A percentile compares a stretch with the other conserved stretches of the same genome.
These are phyloP conservation scores for Trifolium pratense DNA, from an alignment of 306 rosid species.

Conservation along the genomic window DNA sequence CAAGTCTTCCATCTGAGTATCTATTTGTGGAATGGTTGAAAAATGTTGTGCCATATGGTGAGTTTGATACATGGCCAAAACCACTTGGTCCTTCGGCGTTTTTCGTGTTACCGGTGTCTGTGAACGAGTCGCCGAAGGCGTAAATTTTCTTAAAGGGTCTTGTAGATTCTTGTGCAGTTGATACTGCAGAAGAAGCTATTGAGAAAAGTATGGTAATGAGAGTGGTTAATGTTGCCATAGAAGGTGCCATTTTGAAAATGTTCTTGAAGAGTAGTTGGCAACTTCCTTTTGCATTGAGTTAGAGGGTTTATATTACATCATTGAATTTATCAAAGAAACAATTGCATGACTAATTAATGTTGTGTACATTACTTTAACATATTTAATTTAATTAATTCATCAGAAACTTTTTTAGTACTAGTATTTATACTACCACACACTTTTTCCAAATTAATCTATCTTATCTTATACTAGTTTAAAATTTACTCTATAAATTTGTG, in stretches of 20 bases:
- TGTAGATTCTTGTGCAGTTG: slow-evolving; percentile 28
- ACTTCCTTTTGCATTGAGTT: slow-evolving; percentile 20
- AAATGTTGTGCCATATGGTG: slow-evolving; percentile 80
- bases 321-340: not conserved
- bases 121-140: slow-evolving; percentile 93
- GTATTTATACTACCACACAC: too few species aligned
- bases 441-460: too few species aligned
- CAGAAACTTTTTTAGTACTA: too few species aligned
- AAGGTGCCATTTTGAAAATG: slow-evolving; percentile 45
- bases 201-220: slow-evolving; percentile 32
- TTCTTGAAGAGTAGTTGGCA: not conserved
- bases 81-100: slow-evolving; percentile 72
- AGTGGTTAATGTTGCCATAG: slow-evolving; percentile 26
- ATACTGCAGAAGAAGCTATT: slow-evolving; percentile 31
- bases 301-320: slow-evolving; percentile 28
- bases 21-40: slow-evolving; percentile 86
- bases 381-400: too few species aligned
- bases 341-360: slow-evolving; percentile 1
- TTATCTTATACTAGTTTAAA: too few species aligned
- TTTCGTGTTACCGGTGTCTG: slow-evolving; percentile 93
- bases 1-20: slow-evolving; percentile 90
- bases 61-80: slow-evolving; percentile 76
- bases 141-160: slow-evolving; percentile 70
- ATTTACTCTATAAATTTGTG: too few species aligned
- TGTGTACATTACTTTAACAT: not conserved